These are phyloP conservation scores for Sodiomyces alkalinus DNA, from an alignment of 2,329 filamentous ascomycete species.

Conservation along the genomic window DNA sequence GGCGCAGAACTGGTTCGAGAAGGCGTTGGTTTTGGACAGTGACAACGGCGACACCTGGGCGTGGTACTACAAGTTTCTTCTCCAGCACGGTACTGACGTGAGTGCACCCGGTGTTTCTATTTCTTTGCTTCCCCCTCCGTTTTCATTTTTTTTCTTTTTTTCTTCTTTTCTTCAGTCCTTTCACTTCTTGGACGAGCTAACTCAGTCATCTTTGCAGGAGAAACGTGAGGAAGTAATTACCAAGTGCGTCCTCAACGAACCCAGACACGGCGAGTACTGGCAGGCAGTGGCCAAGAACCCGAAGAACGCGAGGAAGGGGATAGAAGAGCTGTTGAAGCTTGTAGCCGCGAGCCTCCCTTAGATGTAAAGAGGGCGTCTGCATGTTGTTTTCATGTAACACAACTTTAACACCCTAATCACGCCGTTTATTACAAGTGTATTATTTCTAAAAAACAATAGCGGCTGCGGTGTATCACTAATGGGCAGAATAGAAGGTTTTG, in stretches of 20 bases:
- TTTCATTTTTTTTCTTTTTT: too few relatives aligned
- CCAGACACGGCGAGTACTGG: constrained; percentile 87
- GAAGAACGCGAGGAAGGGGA: constrained; percentile 55
- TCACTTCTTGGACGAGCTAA: neutral
- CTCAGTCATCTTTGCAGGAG: constrained; percentile 36
- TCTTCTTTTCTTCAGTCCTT: too few relatives aligned
- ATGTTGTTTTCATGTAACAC: too few relatives aligned
- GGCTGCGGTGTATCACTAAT: too few relatives aligned
- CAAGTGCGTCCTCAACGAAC: constrained; percentile 73
- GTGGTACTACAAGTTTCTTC: constrained; percentile 91
- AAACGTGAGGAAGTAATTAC: constrained; percentile 73
- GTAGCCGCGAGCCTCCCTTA: constrained; percentile 44
- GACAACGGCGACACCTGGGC: constrained; percentile 91
- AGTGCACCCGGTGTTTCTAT: too few relatives aligned
- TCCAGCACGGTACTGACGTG: constrained; percentile 72
- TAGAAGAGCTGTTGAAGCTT: constrained; percentile 70
- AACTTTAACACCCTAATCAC: too few relatives aligned
- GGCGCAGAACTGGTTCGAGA: constrained; percentile 94
- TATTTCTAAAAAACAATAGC: too few relatives aligned
- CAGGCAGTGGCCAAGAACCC: constrained; percentile 76
- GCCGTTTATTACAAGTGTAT: too few relatives aligned
- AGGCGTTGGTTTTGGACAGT: constrained; percentile 74
- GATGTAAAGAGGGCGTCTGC: constrained; percentile 11
- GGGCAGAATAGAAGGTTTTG: too few relatives aligned
- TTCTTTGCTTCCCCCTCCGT: too few relatives aligned